A percentile compares a stretch with the other conserved stretches of the same genome.
phyloP scores from a whole-genome alignment of 768 basidiomycete species.

The Tricholomella constricta region DNA sequence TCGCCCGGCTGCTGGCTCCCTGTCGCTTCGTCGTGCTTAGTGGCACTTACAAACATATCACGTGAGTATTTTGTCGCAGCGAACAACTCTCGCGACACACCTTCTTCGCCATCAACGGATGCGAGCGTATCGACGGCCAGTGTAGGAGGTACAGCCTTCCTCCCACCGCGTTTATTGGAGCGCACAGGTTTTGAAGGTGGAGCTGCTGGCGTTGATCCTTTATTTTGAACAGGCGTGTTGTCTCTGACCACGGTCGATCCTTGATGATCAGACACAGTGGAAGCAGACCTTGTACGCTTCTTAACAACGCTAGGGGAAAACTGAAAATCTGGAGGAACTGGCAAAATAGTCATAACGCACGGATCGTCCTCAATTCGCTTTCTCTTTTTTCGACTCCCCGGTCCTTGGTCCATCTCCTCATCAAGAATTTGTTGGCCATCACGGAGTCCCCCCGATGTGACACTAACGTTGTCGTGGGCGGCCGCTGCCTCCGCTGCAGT shows the following conservation, averaged over 20 bases:
- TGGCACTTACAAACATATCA: conserved; percentile 14
- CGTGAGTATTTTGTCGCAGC: conserved; percentile 9
- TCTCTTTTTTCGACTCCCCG: conserved; percentile 62
- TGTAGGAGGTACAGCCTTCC: conserved; percentile 33
- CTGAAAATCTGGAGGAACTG: background rate
- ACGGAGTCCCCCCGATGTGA: conserved; percentile 35
- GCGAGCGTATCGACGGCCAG: conserved; percentile 32
- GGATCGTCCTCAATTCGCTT: conserved; percentile 74
- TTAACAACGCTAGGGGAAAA: conserved; percentile 43
- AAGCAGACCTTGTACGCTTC: conserved; percentile 79
- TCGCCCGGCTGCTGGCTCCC: conserved; percentile 38
- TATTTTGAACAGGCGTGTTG: conserved; percentile 41
- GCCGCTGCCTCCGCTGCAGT: conserved; percentile 72
- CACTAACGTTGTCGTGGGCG: conserved; percentile 41
- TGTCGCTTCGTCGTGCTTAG: conserved; percentile 34
- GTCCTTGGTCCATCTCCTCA: conserved; percentile 46
- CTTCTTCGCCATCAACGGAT: conserved; percentile 61
- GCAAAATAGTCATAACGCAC: conserved; percentile 45
- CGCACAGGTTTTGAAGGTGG: conserved; percentile 34
- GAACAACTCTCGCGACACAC: conserved; percentile 35
- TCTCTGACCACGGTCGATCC: conserved; percentile 40
- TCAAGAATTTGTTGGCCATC: conserved; percentile 42
- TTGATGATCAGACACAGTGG: conserved; percentile 64
- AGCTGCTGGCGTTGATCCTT: conserved; percentile 30
- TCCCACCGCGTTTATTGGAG: conserved; percentile 47